Conservation (phyloP, 257 asterid genomes). For the Nicotiana attenuata region DNA sequence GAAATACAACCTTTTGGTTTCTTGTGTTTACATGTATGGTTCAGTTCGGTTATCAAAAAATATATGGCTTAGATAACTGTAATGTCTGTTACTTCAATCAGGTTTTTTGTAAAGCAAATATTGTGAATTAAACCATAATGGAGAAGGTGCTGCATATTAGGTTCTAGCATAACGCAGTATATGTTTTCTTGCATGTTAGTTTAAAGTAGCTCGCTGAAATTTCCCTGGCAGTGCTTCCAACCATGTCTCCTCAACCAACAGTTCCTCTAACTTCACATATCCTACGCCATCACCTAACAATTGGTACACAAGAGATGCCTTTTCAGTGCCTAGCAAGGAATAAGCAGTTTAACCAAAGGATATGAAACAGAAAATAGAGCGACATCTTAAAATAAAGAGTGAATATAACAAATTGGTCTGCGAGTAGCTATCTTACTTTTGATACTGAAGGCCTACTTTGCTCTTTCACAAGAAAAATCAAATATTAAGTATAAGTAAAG, state of each 20-base stretch:
- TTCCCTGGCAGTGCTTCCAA: constrained; percentile 56
- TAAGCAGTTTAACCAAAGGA: background rate
- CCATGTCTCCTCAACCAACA: constrained; percentile 84
- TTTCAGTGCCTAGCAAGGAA: background rate
- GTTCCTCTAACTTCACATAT: constrained; percentile 61
- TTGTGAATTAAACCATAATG: too few relatives aligned
- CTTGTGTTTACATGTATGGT: too few relatives aligned
- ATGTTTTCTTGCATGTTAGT: too few relatives aligned
- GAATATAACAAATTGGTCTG: too few relatives aligned
- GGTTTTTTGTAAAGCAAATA: too few relatives aligned
- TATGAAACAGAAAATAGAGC: background rate
- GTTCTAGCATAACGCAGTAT: too few relatives aligned
- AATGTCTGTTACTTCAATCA: too few relatives aligned
- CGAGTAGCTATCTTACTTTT: background rate
- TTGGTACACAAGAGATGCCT: background rate
- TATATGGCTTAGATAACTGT: too few relatives aligned
- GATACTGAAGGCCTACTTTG: background rate
- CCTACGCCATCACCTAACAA: constrained; percentile 31
- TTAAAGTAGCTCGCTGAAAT: constrained; percentile 40
- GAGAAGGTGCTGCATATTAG: too few relatives aligned
- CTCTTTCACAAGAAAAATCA: background rate
- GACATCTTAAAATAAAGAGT: too few relatives aligned
- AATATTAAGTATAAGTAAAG: background rate
- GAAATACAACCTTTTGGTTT: too few relatives aligned
- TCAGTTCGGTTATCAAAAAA: too few relatives aligned